These are phyloP conservation scores for Cladophialophora carrionii DNA, from an alignment of 2,329 filamentous ascomycete species.

Conservation along the genomic window DNA sequence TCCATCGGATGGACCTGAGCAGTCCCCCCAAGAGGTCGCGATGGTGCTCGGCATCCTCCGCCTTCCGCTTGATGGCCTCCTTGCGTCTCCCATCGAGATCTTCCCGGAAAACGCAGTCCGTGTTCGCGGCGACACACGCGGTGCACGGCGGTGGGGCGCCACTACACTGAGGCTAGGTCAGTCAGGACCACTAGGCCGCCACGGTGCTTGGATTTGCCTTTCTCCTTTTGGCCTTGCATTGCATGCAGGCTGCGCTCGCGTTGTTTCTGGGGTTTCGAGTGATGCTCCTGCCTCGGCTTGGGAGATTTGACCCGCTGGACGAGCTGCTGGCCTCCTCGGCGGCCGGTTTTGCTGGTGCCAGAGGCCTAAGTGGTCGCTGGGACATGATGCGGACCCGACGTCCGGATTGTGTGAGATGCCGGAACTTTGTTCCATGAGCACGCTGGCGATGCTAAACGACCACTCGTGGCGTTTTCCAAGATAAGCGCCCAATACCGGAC, in stretches of 20 bases:
- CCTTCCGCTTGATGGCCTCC: conserved; percentile 17
- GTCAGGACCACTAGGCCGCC: neutral
- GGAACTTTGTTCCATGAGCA: conserved; percentile 11
- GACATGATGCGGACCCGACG: conserved; percentile 10
- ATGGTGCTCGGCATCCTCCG: conserved; percentile 11
- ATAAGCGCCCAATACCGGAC: neutral
- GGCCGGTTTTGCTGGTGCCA: neutral
- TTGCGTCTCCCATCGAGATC: conserved; percentile 11
- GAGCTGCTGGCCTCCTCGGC: conserved; percentile 7
- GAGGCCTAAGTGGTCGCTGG: conserved; percentile 7
- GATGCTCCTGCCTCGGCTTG: conserved; percentile 12
- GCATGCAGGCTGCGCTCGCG: conserved; percentile 10
- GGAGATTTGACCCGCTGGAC: neutral
- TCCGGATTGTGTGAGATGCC: neutral
- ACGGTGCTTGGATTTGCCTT: conserved; percentile 2
- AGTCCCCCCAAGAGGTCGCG: conserved; percentile 7
- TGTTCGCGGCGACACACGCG: conserved; percentile 3
- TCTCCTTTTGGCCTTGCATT: conserved; percentile 15
- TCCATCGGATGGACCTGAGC: conserved; percentile 15
- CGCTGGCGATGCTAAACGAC: neutral
- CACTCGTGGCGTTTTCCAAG: neutral
- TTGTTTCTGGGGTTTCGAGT: conserved; percentile 16
- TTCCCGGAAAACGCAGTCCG: conserved; percentile 8
- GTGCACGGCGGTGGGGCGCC: conserved; percentile 12
- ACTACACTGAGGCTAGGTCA: conserved; percentile 9